Evolutionary conservation across 257 asterid species (phyloP), one percentile per base, ranked within the genome.

Genomic region (Solanum chiquidenum): DNA sequence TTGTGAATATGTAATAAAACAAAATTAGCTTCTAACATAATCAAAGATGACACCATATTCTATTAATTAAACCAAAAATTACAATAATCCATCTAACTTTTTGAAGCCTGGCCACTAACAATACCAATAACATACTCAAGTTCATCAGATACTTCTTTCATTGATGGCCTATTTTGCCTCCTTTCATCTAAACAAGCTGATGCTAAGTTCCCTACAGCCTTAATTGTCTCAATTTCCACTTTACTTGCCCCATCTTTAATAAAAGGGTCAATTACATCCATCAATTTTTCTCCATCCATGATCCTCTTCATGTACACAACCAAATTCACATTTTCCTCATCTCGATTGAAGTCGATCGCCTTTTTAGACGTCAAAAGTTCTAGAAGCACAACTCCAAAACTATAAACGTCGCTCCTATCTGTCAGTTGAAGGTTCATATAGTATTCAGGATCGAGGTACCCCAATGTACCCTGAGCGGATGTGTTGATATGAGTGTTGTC

Each of bases 101-200:
- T 82, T 21, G 86, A 29, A 90, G 58, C 87, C 64, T 91, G 89
- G 4, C 91, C 93, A 21, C 90, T 89, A 23, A 92, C 62, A 86
- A 93, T 92, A 87, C 91, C 94, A 23, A 92, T 90, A 40, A 94
- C 88, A 79, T 92, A 93, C 46, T 91, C 95, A 74, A 94, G 92
- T 91, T 94, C 98, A 82, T 93, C 98, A 1, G 94, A 91, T 31
- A 94, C 98, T 88, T 94, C 96, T 86, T 92, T 94, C 98, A 94
- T 94, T 0, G 95, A 93, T 62, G 95, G 96, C 64, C 94, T 91
- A 89, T 72, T 92, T 83, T 91, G 96, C 90, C 94, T 85, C 35
- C 93, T 88, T 7, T 93, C 95, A 73, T 94, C 95, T 88, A 92
- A 87, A 80, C 98, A 92, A 12, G 93, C 94, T 1, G 90, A 88